Percentiles rank a stretch among this genome's conserved stretches.
Conservation (phyloP, 176 grass and related monocot species). For the Microstegium vimineum region DNA sequence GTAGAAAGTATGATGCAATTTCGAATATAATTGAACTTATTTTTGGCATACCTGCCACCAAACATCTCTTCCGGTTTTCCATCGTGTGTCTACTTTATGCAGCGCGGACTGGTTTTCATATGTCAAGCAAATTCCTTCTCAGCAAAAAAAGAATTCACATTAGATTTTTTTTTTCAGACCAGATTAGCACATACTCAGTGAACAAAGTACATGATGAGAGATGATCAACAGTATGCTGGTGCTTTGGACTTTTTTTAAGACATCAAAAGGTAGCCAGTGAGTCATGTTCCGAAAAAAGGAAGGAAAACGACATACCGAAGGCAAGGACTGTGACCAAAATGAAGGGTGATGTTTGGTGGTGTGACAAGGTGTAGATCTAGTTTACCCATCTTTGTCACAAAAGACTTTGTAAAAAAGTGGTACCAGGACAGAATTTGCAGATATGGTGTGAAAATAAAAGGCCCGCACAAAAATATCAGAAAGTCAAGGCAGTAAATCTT, state of each 20-base stretch:
- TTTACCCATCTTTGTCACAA: background rate
- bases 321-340: background rate
- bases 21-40: background rate
- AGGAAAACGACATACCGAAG: background rate
- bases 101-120: constrained; percentile 68
- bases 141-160: background rate
- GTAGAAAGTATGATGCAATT: background rate
- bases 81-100: constrained; percentile 78
- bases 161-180: constrained; percentile 1
- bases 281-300: background rate
- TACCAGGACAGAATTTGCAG: background rate
- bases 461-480: background rate
- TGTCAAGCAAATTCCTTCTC: constrained; percentile 81
- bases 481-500: background rate
- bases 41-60: constrained; percentile 82
- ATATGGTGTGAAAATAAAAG: background rate
- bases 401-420: background rate
- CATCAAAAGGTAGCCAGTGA: background rate
- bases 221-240: background rate
- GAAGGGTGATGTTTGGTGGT: background rate
- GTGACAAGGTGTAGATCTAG: background rate
- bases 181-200: background rate
- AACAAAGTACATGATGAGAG: background rate
- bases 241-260: background rate
- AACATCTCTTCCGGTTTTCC: constrained; percentile 69